Base-by-base conservation (phyloP, 2,329 filamentous ascomycete species). In the Fonsecaea monophora region DNA sequence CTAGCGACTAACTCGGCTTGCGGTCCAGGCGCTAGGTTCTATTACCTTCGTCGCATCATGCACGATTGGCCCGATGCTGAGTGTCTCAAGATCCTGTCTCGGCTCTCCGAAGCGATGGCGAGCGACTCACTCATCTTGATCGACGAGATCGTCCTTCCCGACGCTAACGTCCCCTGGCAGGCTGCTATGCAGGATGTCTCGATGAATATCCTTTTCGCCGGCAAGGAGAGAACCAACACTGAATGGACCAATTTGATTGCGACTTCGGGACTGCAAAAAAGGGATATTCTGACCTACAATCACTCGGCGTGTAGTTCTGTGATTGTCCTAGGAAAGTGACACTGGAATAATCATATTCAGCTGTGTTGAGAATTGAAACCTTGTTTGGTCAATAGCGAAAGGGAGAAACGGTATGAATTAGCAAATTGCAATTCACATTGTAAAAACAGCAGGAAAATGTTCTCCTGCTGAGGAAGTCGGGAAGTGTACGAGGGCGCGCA, bases 101-200 rank as follows among this genome's bases (percentile, higher is more conserved):
- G 77, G 13, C 67, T 79, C 8, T 66, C 66, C 1, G 65, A 72
- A 0, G 80, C 79, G 1, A 75, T 82, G 72, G 74, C 77, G 30
- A 15, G 67, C 1, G 62, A 71, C 0, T 81, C 79, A 0, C 70
- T 73, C 13, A 74, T 83, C 25, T 66, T 83, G 25, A 78, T 83
- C 57, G 78, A 81, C 61, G 82, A 83, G n/a, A 74, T 79, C 25
- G 77, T 82, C 3, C 53, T 83, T 8, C 78, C 80, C 0, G 71
- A 80, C 34, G 69, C 54, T 3, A 74, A 75, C 3, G 77, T 74
- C 1, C 71, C 75, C 32, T 78, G 72, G 70, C 68, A 77, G 48
- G 73, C 77, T 0, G 69, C 76, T 1, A 69, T 72, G 10, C 62
- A 77, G 9, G 81, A 83, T 66, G 32, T 82, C 6, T 74, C 69